Conservation (phyloP, 2,329 filamentous ascomycete species). For the Metarhizium album region DNA sequence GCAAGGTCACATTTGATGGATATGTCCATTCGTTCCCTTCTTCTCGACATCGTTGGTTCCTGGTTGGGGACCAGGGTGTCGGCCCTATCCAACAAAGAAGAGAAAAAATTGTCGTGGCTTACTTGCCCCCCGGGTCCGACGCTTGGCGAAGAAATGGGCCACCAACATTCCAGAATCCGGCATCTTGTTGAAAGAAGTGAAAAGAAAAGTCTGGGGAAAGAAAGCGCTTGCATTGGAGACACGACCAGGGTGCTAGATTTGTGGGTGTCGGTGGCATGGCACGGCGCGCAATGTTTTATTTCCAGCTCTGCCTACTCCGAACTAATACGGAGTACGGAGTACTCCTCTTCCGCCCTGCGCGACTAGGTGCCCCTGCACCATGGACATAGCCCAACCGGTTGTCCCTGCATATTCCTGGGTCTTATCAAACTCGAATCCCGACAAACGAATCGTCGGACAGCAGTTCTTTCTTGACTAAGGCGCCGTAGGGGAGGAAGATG, state of each 20-base stretch:
- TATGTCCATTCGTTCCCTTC: background rate
- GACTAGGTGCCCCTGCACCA: background rate
- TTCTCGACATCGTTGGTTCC: background rate
- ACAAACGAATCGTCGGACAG: background rate
- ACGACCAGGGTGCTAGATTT: background rate
- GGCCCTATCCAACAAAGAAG: background rate
- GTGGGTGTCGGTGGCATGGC: background rate
- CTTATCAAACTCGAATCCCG: background rate
- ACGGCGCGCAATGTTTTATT: background rate
- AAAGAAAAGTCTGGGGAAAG: slow-evolving; percentile 2
- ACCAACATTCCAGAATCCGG: slow-evolving; percentile 1
- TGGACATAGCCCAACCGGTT: background rate
- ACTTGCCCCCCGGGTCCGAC: no score
- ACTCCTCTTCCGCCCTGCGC: background rate
- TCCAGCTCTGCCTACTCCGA: background rate
- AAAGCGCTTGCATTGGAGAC: background rate
- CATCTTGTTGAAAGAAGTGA: background rate
- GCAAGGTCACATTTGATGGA: background rate
- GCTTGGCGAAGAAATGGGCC: background rate
- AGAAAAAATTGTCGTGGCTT: background rate
- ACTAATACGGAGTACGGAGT: background rate
- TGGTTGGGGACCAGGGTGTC: background rate
- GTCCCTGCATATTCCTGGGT: background rate
- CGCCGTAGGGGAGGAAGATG: no score
- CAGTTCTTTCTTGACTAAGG: no score